Base-by-base conservation (phyloP, 805 yeast genomes). In the Lachancea thermotolerans region DNA sequence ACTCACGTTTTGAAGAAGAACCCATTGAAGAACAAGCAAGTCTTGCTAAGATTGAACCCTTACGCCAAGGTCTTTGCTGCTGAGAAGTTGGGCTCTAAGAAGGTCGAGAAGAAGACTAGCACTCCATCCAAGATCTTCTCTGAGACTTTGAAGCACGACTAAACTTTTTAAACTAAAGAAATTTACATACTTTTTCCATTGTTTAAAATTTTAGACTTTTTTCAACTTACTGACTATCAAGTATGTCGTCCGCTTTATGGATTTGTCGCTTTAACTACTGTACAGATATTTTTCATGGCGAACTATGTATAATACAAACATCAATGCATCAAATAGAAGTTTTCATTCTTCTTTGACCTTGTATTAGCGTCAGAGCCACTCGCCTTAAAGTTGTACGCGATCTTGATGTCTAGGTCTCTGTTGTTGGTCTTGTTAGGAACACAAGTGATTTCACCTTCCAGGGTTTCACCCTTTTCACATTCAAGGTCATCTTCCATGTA, bases 1-100 rank as follows among this genome's bases (percentile, higher is more conserved):
- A 72, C 88, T 59, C 88, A 85, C 81, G 95, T 87, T 71, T 82
- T 82, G 75, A 93, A 93, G 96, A 90, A 89, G 91, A 91, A 87
- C 90, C 95, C 96, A 75, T 84, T 89, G 72, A 91, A 88, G 93
- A 93, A 93, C 97, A 90, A 88, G 83, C 95, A 88, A 79, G 91
- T 90, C 67, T 76, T 89, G 72, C 82, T 89, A 74, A 88, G 97
- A 81, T 85, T 93, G 74, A 93, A 93, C 96, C 99, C 99, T 62
- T 93, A 93, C 83, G 98, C 99, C 66, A 88, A 87, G 85, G 95
- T 91, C 65, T 91, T 82, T 78, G 69, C 95, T 66, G 89, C 85
- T 73, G 82, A 88, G 79, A 87, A 87, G 77, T 77, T 83, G 62
- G 96, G 95, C 67, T 81, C 90, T 60, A 74, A 73, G 69, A 86